phyloP scores from a whole-genome alignment of 495 filamentous ascomycete species.

The Penicillium bovifimosum region DNA sequence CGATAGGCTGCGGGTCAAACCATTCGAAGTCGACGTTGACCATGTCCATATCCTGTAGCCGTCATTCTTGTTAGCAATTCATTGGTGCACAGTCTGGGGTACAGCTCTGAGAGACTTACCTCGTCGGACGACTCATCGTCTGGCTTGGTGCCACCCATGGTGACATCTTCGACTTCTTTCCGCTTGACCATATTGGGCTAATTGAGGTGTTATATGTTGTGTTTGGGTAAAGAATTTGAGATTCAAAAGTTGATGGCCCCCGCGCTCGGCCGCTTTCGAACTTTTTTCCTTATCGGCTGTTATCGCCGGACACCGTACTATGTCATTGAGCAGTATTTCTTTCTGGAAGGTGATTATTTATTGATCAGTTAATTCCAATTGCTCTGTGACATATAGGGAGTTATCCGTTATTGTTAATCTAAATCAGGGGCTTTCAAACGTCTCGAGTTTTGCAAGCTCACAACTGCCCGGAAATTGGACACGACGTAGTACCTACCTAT shows the following conservation, averaged over 20 bases:
- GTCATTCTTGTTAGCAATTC: not conserved
- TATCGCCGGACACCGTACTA: conserved; percentile 17
- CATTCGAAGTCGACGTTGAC: conserved; percentile 97
- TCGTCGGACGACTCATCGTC: conserved; percentile 39
- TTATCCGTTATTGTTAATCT: too few relatives aligned
- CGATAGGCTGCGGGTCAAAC: conserved; percentile 90
- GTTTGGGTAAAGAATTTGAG: conserved; percentile 6
- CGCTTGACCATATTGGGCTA: conserved; percentile 45
- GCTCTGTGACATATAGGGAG: not conserved
- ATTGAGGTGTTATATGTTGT: conserved; percentile 3
- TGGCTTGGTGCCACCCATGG: conserved; percentile 36
- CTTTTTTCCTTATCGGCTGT: conserved; percentile 27
- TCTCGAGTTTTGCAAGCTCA: too few relatives aligned
- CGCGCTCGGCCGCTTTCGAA: conserved; percentile 22
- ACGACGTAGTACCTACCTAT: too few relatives aligned
- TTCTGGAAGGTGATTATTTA: not conserved
- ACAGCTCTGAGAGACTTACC: conserved; percentile 18
- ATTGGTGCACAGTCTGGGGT: not conserved
- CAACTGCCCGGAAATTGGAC: too few relatives aligned
- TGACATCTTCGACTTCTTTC: conserved; percentile 41
- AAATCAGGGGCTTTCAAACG: too few relatives aligned
- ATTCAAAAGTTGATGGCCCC: conserved; percentile 19
- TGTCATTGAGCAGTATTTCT: not conserved
- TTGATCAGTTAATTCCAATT: not conserved
- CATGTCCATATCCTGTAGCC: conserved; percentile 69